Conservation (phyloP, 441 rosid genomes). For the Erodium trifolium region DNA sequence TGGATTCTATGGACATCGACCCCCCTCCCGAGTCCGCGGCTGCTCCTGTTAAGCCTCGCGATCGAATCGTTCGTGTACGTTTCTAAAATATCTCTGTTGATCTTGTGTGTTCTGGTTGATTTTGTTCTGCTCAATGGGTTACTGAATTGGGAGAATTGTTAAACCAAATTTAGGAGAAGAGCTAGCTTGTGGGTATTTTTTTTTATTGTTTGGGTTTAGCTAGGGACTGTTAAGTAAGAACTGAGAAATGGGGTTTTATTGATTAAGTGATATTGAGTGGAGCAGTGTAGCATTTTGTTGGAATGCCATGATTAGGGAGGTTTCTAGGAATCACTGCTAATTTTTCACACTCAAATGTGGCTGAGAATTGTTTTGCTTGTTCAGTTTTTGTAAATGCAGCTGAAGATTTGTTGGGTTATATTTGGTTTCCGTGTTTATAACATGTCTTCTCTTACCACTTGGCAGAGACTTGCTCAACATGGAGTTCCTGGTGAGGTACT, state of each 20-base stretch:
- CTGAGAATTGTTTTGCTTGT: background rate
- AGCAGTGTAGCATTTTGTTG: background rate
- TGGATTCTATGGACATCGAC: conserved; percentile 53
- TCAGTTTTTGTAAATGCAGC: background rate
- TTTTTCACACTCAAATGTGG: background rate
- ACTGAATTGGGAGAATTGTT: background rate
- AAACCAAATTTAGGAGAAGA: background rate
- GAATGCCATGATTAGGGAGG: background rate
- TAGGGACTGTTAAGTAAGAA: conserved; percentile 7
- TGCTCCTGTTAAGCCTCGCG: conserved; percentile 29
- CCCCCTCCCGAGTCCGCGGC: conserved; percentile 28
- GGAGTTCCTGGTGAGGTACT: conserved; percentile 55
- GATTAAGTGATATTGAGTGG: background rate
- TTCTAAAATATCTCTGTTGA: background rate
- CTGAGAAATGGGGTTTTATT: background rate
- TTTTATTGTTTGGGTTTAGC: background rate
- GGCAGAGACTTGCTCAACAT: conserved; percentile 49
- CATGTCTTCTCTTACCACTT: conserved; percentile 18
- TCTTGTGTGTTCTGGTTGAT: background rate
- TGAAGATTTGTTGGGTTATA: background rate
- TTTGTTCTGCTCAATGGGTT: conserved; percentile 3
- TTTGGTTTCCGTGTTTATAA: conserved; percentile 10
- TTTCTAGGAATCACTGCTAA: background rate
- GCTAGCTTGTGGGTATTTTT: background rate
- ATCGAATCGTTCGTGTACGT: conserved; percentile 40